Evolutionary conservation across 768 basidiomycete genomes (phyloP), one percentile per base, ranked within the genome.

Genomic region (Tricholoma matsutake): DNA sequence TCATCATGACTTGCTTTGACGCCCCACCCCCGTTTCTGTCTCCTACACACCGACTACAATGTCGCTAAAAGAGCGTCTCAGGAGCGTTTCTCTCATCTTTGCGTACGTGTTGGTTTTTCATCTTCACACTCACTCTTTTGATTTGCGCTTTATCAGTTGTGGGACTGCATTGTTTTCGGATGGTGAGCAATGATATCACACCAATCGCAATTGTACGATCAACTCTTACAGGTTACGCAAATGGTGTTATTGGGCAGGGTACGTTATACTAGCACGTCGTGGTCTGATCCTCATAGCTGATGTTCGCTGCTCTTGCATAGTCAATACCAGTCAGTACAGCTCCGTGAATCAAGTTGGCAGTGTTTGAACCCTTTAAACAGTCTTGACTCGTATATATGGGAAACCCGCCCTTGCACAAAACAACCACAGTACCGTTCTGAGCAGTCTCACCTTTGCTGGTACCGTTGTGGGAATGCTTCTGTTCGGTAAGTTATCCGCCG

Each of bases 111-210:
- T 80, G 22, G 37, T 13, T 52, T 22, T 52, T 20, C 51, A 43
- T 47, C 39, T 28, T 35, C 13, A 49, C 20, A 4, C 41, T 25
- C 39, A 43, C 43, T 53, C 55, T 13, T 14, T 10, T 22, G 39
- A 35, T 45, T 32, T 32, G 61, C 20, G 62, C 59, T 43, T 55
- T 34, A 49, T n/a, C 63, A 92, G 91, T 14, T 93, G 92, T 71
- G 92, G 92, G 69, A 94, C 92, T 3, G 92, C 92, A 45, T 78
- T 94, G 49, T 93, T 94, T 76, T 92, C 91, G 28, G 92, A 94
- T 72, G 92, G 91, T 89, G 73, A 28, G 65, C 37, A 11, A 9
- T 10, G 49, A 31, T 8, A 56, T 25, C 22, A 25, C 18, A 29
- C 29, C 34, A 45, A 49, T 20, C 18, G 37, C 59, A 54, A 58